phyloP scores from a whole-genome alignment of 148 eudicot species.

The Spergularia marina region DNA sequence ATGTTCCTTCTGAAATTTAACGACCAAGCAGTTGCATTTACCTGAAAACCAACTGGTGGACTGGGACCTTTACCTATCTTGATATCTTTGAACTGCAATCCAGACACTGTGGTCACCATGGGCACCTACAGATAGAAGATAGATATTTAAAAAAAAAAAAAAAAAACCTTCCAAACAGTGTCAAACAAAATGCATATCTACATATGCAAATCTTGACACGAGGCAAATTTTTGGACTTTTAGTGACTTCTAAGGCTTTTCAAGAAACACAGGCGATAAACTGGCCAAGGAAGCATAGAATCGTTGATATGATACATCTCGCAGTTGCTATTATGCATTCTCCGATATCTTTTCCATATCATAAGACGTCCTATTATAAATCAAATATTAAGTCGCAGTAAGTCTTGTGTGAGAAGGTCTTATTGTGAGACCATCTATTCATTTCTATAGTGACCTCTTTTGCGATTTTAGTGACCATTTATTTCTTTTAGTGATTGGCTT shows the following conservation, averaged over 20 bases:
- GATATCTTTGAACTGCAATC: conserved; percentile 93
- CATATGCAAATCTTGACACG: neutral
- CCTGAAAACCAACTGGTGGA: conserved; percentile 99
- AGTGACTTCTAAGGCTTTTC: too few species aligned
- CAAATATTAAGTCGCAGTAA: neutral
- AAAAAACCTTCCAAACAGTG: neutral
- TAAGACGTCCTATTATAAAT: neutral
- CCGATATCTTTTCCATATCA: neutral
- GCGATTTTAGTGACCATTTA: too few species aligned
- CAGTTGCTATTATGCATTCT: too few species aligned
- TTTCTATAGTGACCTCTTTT: too few species aligned
- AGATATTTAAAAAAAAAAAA: neutral
- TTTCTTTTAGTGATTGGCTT: too few species aligned
- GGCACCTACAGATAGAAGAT: conserved; percentile 55
- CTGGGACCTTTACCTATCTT: conserved; percentile 82
- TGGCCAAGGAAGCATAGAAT: neutral
- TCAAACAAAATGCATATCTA: neutral
- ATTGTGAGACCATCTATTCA: too few species aligned
- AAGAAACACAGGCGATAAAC: too few species aligned
- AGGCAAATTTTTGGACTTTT: neutral
- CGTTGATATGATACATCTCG: neutral
- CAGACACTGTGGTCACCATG: conserved; percentile 93
- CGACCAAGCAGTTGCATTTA: conserved; percentile 21
- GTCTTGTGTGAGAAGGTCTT: too few species aligned
- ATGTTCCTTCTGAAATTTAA: neutral